phyloP scores from a whole-genome alignment of 2,329 filamentous ascomycete species.

The Cercospora sp. region DNA sequence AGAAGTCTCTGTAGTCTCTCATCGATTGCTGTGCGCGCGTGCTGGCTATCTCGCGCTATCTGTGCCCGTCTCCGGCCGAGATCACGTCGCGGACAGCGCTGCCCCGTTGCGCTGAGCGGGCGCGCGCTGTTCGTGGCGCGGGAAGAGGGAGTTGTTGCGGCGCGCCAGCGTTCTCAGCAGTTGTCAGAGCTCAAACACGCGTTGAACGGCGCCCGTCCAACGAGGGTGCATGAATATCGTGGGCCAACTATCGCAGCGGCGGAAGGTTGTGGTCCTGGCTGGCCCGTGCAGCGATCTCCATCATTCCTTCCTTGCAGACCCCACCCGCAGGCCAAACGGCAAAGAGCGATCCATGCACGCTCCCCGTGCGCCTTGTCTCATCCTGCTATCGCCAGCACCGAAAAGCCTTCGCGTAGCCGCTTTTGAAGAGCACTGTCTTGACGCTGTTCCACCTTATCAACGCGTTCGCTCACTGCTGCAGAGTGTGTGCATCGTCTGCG shows the following conservation, averaged over 20 bases:
- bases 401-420: constrained; percentile 12
- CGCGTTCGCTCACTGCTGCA: not conserved
- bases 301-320: constrained; percentile 6
- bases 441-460: constrained; percentile 1
- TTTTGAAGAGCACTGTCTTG: not conserved
- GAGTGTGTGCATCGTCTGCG: not conserved
- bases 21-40: not conserved
- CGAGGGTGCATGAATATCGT: constrained; percentile 6
- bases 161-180: not conserved
- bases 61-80: not conserved
- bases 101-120: not conserved
- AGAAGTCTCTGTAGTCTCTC: not conserved
- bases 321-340: constrained; percentile 1
- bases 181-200: constrained; percentile 5
- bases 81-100: not conserved
- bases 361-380: constrained; percentile 10
- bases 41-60: not conserved
- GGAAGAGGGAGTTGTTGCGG: not conserved
- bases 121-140: not conserved
- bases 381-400: not conserved
- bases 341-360: constrained; percentile 6
- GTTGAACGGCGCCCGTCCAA: constrained; percentile 1
- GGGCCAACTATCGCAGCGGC: not conserved
- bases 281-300: constrained; percentile 1
- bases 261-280: not conserved